A percentile compares a stretch with the other conserved stretches of the same genome.
Conservation (phyloP, 768 basidiomycete species). For the Leccinum variicolor region DNA sequence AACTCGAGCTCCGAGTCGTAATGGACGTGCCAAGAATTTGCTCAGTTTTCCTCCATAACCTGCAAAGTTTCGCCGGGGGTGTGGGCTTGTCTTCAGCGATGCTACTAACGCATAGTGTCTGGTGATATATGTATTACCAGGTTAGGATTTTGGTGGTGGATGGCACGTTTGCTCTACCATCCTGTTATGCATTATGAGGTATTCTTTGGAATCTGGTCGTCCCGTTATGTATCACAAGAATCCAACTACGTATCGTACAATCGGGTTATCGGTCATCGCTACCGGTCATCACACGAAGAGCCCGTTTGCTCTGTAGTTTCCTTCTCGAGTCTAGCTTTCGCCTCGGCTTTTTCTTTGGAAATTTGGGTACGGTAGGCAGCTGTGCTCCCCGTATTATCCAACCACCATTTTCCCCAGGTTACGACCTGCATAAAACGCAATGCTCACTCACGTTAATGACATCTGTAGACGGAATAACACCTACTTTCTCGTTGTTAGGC, state of each 20-base stretch:
- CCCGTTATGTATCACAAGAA: too few relatives aligned
- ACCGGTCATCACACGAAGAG: neutral
- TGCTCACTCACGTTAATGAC: neutral
- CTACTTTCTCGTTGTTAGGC: neutral
- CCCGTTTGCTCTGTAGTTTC: neutral
- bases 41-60: too few relatives aligned
- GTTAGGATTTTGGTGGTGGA: too few relatives aligned
- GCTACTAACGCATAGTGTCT: too few relatives aligned
- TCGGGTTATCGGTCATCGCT: neutral
- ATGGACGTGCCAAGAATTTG: too few relatives aligned
- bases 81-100: too few relatives aligned
- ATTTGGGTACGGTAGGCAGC: slow-evolving; percentile 12
- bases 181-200: too few relatives aligned
- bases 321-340: neutral
- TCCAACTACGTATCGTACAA: neutral
- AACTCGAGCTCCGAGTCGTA: too few relatives aligned
- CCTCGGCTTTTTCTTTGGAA: slow-evolving; percentile 9
- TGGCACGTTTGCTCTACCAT: too few relatives aligned
- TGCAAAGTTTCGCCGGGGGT: too few relatives aligned
- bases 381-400: slow-evolving; percentile 13
- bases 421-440: neutral
- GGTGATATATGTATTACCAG: too few relatives aligned
- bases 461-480: neutral
- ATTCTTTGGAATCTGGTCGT: too few relatives aligned
- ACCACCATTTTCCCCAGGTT: slow-evolving; percentile 10